A percentile compares a stretch with the other conserved stretches of the same genome.
Conservation (phyloP, 306 rosid species). For the Vigna unguiculata region DNA sequence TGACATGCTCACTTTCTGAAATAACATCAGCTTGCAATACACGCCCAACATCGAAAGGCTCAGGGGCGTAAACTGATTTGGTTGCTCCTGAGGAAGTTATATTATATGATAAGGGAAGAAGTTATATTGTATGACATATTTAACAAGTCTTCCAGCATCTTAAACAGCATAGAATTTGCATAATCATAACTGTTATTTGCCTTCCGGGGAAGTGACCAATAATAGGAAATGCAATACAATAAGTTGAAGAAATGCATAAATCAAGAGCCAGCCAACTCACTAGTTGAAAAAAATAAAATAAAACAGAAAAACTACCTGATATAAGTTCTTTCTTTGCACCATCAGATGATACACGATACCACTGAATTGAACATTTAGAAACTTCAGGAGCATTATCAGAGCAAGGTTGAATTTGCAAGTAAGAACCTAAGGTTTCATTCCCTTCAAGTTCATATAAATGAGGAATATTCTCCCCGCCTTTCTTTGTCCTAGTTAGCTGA, state of each 20-base stretch:
- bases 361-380: conserved; percentile 78
- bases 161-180: neutral
- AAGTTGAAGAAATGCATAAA: neutral
- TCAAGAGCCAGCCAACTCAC: neutral
- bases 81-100: conserved; percentile 78
- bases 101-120: conserved; percentile 32
- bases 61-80: conserved; percentile 87
- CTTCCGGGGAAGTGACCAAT: neutral
- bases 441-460: conserved; percentile 82
- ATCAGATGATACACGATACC: conserved; percentile 78
- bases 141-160: conserved; percentile 18
- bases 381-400: conserved; percentile 69
- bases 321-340: conserved; percentile 87
- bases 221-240: conserved; percentile 5
- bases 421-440: conserved; percentile 84
- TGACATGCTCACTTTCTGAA: conserved; percentile 59
- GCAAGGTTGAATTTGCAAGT: conserved; percentile 73
- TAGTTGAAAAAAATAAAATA: neutral
- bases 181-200: neutral
- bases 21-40: conserved; percentile 73
- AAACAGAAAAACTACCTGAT: conserved; percentile 62
- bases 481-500: conserved; percentile 81
- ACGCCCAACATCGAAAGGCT: conserved; percentile 93
- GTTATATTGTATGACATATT: conserved; percentile 2
- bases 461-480: conserved; percentile 57